phyloP scores from a whole-genome alignment of 345 rosid genomes.

The Bretschneidera sinensis region DNA sequence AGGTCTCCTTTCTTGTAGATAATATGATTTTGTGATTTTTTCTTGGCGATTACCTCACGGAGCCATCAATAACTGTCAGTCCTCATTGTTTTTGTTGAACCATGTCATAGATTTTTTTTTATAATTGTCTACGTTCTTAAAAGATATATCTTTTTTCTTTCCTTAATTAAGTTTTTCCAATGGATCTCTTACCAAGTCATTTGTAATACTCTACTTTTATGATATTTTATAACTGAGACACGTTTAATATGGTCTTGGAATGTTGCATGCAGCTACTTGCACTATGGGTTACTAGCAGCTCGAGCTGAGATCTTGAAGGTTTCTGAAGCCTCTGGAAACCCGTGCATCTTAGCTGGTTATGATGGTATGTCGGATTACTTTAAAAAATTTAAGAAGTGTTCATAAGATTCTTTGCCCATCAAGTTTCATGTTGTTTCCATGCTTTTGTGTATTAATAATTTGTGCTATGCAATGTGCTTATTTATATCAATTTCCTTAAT shows the following conservation, averaged over 20 bases:
- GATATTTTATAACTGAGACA: no score
- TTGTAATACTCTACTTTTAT: no score
- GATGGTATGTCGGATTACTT: conserved; percentile 44
- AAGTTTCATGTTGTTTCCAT: not conserved
- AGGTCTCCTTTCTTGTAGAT: conserved; percentile 42
- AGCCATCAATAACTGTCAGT: not conserved
- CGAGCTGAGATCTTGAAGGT: conserved; percentile 83
- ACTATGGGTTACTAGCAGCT: conserved; percentile 91
- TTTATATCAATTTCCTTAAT: not conserved
- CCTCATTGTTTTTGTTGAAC: not conserved
- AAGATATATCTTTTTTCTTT: no score
- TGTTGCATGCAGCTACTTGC: conserved; percentile 69
- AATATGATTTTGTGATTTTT: conserved; percentile 6
- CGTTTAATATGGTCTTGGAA: conserved; percentile 18
- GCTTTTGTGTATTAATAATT: not conserved
- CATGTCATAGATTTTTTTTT: not conserved
- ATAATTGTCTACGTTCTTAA: no score
- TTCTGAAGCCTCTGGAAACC: conserved; percentile 62
- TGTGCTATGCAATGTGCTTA: not conserved
- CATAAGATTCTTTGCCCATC: no score
- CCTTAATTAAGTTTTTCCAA: no score
- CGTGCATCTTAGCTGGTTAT: conserved; percentile 76
- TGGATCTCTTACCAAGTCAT: no score
- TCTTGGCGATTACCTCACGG: not conserved
- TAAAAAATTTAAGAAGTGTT: no score